Evolutionary conservation across 2,329 filamentous ascomycete species (phyloP), one percentile per base, ranked within the genome.

Genomic region (Cladosporium sp.): DNA sequence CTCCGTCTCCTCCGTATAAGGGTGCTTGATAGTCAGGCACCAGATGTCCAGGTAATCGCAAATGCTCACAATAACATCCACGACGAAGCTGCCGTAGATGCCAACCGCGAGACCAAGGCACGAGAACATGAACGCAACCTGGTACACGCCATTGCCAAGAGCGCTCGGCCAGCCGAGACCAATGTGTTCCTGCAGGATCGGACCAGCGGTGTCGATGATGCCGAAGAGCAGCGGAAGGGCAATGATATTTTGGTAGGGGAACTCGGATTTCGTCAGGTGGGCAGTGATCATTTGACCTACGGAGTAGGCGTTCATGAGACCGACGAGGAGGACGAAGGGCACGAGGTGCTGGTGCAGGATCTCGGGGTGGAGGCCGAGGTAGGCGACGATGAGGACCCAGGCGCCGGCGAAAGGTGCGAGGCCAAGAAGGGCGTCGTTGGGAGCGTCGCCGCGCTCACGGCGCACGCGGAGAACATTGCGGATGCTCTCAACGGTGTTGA

Each of bases 11-110:
- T 56, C 59, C 12, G 60, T 64, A n/a, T 80, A 79, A 0, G 84
- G 84, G 67, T 97, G 87, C 82, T 99, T 99, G 77, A 99, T 99
- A 1, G 90, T 96, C 71, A 99, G 79, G 71, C 94, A 99, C 91
- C 91, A 97, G 65, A 99, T 99, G 71, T 99, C 94, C 60, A 97
- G 81, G 72, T 96, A 96, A 73, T 99, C 94, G 76, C 94, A 99
- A 66, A 99, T 97, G 28, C 91, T 95, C 59, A 94, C 91, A 64
- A 99, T 97, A 57, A 97, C 92, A 71, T 97, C 94, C 32, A 96
- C 89, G 57, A 97, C 91, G 72, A 99, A 99, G 73, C 91, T 96
- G 60, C 91, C 92, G 75, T 99, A 97, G n/a, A 97, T 86, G 34
- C 94, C 94, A 48, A 96, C 73, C 0, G 88, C 89, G 59, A 90